Evolutionary conservation across 23 red algal genomes (phyloP).

Genomic region (Gracilaria vermiculophylla): DNA sequence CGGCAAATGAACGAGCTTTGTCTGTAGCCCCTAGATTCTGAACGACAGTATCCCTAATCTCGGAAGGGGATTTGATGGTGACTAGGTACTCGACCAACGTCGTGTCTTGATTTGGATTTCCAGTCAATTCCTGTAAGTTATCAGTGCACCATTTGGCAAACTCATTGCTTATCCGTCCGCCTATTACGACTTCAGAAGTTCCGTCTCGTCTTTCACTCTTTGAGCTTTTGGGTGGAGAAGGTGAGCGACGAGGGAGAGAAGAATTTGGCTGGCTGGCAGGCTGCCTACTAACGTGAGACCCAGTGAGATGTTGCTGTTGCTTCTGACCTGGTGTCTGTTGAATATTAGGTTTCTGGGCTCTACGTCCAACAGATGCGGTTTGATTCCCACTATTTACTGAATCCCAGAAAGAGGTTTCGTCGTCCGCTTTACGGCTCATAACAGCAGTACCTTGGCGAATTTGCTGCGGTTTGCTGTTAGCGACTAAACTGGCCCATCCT

Average conservation of each 20-base stretch:
- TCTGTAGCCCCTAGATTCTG: constrained; percentile 67
- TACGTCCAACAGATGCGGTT: background rate
- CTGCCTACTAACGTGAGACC: background rate
- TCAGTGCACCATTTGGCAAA: constrained; percentile 71
- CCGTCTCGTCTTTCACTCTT: constrained; percentile 9
- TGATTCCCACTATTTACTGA: constrained; percentile 23
- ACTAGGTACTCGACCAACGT: constrained; percentile 52
- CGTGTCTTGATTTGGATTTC: constrained; percentile 45
- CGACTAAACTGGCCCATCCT: constrained; percentile 68
- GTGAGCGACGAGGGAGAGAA: background rate
- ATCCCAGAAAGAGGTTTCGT: constrained; percentile 70
- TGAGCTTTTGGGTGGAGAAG: background rate
- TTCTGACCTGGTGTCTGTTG: background rate
- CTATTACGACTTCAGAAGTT: background rate
- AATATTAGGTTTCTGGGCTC: background rate
- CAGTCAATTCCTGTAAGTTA: constrained; percentile 50
- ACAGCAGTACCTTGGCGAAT: background rate
- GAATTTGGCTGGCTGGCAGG: background rate
- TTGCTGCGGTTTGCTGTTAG: constrained; percentile 35
- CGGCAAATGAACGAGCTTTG: constrained; percentile 56
- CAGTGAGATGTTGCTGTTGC: background rate
- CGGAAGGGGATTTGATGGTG: constrained; percentile 44
- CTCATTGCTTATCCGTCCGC: constrained; percentile 47
- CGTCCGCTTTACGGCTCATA: constrained; percentile 30
- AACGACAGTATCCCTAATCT: constrained; percentile 66